phyloP scores from a whole-genome alignment of 257 asterid genomes.

The Petunia secreta region DNA sequence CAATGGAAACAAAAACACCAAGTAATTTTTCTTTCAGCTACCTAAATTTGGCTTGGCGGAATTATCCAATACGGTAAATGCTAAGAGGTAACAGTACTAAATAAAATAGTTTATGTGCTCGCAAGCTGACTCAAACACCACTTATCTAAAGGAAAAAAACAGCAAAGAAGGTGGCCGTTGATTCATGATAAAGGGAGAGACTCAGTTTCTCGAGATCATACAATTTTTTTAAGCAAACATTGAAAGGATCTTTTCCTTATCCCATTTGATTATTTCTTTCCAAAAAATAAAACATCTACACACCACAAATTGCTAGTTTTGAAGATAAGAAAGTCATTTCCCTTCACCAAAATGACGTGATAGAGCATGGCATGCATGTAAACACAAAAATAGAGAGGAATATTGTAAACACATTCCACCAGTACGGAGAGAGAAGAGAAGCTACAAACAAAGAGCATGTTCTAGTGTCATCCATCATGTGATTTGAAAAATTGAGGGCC shows the following conservation, averaged over 20 bases:
- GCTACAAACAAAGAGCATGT: neutral
- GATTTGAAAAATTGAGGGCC: neutral
- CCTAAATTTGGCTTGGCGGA: neutral
- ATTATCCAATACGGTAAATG: neutral
- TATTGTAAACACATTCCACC: neutral
- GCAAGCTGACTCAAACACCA: neutral
- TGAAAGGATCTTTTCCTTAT: neutral
- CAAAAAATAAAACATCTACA: neutral
- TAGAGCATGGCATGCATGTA: neutral
- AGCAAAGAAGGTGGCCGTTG: neutral
- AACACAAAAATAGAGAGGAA: neutral
- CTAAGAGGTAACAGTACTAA: neutral
- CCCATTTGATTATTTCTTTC: neutral
- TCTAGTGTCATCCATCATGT: conserved; percentile 11
- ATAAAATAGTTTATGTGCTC: neutral
- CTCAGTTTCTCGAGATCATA: neutral
- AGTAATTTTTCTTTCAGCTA: neutral
- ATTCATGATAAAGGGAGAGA: neutral
- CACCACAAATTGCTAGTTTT: neutral
- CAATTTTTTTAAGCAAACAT: neutral
- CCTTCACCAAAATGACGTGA: neutral
- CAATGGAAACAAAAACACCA: neutral
- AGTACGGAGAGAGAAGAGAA: neutral
- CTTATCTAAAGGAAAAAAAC: neutral
- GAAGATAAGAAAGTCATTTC: neutral